Evolutionary conservation across 805 yeast species (phyloP).

Genomic region (Starmerella geochares): DNA sequence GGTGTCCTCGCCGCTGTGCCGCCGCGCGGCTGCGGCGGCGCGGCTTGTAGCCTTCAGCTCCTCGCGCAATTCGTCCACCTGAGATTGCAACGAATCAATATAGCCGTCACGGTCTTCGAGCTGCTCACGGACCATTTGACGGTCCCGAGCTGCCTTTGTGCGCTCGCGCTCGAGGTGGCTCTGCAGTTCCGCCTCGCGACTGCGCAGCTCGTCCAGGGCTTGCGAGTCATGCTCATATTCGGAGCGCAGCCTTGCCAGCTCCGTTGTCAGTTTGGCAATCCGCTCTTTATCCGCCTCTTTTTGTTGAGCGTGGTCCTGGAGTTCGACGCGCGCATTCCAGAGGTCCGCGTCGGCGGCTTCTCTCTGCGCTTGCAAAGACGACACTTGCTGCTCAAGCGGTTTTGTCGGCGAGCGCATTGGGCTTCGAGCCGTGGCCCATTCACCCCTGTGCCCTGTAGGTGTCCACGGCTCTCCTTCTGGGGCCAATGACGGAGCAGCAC

Average conservation of each 20-base stretch:
- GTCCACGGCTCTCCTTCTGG: conserved; percentile 12
- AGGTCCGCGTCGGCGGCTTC: conserved; percentile 31
- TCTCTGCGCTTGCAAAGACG: conserved; percentile 11
- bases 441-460: conserved; percentile 22
- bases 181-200: conserved; percentile 18
- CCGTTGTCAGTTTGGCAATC: conserved; percentile 19
- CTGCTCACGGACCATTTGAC: background rate
- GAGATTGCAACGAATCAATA: conserved; percentile 13
- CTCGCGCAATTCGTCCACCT: conserved; percentile 8
- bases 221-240: conserved; percentile 25
- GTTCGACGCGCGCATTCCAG: conserved; percentile 33
- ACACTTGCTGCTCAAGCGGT: conserved; percentile 9
- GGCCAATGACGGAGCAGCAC: background rate
- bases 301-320: conserved; percentile 28
- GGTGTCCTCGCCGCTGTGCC: background rate
- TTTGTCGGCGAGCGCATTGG: conserved; percentile 11
- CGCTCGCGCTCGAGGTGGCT: background rate
- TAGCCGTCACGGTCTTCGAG: conserved; percentile 12
- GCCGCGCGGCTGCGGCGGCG: background rate
- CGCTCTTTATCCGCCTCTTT: conserved; percentile 23
- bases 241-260: conserved; percentile 2
- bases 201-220: conserved; percentile 24
- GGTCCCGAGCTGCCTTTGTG: conserved; percentile 6
- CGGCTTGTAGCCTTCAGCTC: conserved; percentile 1
- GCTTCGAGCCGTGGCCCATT: background rate